Evolutionary conservation across 2,329 filamentous ascomycete species (phyloP).

Genomic region (Ophiostoma fasciatum): DNA sequence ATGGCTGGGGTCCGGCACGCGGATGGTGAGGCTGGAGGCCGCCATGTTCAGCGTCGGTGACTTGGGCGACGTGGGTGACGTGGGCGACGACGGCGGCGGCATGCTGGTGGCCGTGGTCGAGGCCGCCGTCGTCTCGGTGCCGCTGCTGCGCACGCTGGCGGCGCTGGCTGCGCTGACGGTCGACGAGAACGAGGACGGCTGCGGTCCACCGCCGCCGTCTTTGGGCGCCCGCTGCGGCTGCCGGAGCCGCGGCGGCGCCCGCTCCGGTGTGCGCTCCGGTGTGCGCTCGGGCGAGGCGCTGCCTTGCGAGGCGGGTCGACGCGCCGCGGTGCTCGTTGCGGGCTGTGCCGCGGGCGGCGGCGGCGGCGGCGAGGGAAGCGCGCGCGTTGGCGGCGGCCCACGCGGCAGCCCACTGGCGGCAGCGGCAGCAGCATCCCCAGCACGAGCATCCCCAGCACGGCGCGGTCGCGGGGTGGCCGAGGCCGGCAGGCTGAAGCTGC

Average conservation of each 20-base stretch:
- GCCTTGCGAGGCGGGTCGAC: background rate
- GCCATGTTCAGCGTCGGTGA: background rate
- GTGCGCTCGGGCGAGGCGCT: constrained; percentile 3
- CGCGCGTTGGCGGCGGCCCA: constrained; percentile 30
- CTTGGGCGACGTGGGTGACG: background rate
- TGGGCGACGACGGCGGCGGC: background rate
- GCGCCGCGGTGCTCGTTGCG: background rate
- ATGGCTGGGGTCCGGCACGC: too few relatives aligned
- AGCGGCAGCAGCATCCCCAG: too few relatives aligned
- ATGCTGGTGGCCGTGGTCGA: background rate
- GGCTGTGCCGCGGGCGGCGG: constrained; percentile 12
- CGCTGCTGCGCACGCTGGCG: constrained; percentile 2
- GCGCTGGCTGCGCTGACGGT: constrained; percentile 2
- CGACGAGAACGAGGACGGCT: constrained; percentile 2
- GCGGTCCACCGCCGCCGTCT: background rate
- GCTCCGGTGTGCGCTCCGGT: too few relatives aligned
- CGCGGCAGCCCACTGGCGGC: too few relatives aligned
- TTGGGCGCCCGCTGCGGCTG: background rate
- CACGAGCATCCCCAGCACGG: too few relatives aligned
- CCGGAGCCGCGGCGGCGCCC: background rate
- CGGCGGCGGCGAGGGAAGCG: constrained; percentile 23
- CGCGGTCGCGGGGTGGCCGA: constrained; percentile 8
- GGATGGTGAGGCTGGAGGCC: background rate
- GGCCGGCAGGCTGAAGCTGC: constrained; percentile 5
- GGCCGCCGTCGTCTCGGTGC: constrained; percentile 2